Base-by-base conservation (phyloP, 768 basidiomycete genomes). In the Mycena olivaceomarginata region DNA sequence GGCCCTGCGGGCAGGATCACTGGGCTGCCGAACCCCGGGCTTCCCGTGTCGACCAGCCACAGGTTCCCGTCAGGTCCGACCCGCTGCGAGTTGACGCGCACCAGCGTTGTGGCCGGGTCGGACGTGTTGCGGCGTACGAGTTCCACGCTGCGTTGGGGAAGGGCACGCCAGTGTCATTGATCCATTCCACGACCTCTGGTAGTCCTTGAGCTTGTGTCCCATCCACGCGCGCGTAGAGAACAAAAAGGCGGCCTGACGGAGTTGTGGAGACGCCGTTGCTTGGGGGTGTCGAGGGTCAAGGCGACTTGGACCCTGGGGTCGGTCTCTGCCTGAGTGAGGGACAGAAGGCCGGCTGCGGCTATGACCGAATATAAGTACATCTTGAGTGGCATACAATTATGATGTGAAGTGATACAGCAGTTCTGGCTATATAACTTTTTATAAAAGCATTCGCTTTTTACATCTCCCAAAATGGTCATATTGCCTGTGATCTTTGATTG, bases 381-480 rank as follows among this genome's bases (percentile, higher is more conserved):
- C 63, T 65, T 65, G 63, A 65, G 63, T 65, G 63, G 63, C 63
- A 65, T 45, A 65, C 63, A 65, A 65, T 65, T 65, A 65, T 65
- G 63, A 65, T 65, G 63, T 65, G 63, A 41, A 65, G 63, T 65
- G 63, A 65, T 45, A 65, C 63, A 65, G 41, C 41, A 65, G 40
- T 11, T 65, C 63, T 65, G 11, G 63, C 63, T 45, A 65, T 65
- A 41, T 65, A 65, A 45, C 63, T 65, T 65, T 25, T 45, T 31
- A 31, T 31, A 31, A 4, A 31, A 31, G 31, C 31, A 31, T 31
- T 31, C 31, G 31, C 2, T 31, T 65, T 65, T 65, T 65, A 65
- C 63, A 65, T 41, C 63, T 45, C 63, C 63, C 63, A 65, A 65
- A 65, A 65, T 65, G 63, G 63, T 43, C 63, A 65, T 65, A 65